Conservation (phyloP, 2,329 filamentous ascomycete species). For the Bertia moriformis region DNA sequence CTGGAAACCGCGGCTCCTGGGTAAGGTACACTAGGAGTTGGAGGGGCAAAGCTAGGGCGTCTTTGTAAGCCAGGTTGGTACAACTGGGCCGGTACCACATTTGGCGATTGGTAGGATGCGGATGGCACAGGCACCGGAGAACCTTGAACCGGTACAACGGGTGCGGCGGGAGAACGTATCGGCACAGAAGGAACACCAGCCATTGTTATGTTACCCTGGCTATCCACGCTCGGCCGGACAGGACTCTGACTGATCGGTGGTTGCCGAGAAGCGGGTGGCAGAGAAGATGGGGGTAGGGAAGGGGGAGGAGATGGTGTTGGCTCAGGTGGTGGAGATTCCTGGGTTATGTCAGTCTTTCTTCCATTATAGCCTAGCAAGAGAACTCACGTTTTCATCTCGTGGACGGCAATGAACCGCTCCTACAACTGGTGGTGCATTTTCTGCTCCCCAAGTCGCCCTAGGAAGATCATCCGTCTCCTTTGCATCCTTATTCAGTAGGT, state of each 20-base stretch:
- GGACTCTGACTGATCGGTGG: not conserved
- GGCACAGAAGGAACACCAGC: not conserved
- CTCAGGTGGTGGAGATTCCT: slow-evolving; percentile 1
- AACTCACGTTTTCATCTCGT: slow-evolving; percentile 75
- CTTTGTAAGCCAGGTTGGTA: not conserved
- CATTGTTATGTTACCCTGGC: not conserved
- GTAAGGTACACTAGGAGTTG: not conserved
- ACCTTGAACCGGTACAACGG: not conserved
- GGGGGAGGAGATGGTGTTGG: not conserved
- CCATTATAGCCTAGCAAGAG: slow-evolving; percentile 1
- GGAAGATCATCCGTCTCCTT: slow-evolving; percentile 81
- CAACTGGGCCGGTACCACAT: not conserved
- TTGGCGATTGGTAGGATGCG: not conserved
- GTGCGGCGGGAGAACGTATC: not conserved
- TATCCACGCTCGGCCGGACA: not conserved
- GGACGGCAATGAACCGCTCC: slow-evolving; percentile 83
- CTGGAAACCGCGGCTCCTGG: not conserved
- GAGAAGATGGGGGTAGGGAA: not conserved
- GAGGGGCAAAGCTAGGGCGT: not conserved
- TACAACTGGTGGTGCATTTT: slow-evolving; percentile 86
- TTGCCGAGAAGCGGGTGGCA: not conserved
- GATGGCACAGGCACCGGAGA: not conserved
- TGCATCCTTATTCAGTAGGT: slow-evolving; percentile 73
- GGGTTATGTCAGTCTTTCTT: not conserved
- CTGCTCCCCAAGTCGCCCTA: slow-evolving; percentile 79